A percentile compares a stretch with the other conserved stretches of the same genome.
Conservation (phyloP, 2,329 filamentous ascomycete species). For the Davidsoniella australis region DNA sequence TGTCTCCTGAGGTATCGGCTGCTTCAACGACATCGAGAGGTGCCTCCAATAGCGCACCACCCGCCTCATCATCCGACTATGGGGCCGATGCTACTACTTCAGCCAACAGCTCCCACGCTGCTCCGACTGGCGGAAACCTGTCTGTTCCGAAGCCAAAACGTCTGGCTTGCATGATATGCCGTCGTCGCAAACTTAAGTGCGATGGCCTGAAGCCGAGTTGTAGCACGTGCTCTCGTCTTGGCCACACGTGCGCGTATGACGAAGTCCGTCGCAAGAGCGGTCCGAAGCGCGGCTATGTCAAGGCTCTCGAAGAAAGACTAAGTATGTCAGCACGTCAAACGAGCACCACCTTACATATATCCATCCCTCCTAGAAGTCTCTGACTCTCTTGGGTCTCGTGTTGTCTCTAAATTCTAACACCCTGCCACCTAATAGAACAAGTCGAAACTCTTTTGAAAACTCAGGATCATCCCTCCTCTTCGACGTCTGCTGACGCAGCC, state of each 20-base stretch:
- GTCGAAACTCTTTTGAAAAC: conserved; percentile 81
- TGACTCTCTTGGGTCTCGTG: background rate
- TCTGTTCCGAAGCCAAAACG: conserved; percentile 68
- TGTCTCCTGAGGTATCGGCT: no score
- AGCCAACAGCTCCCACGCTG: conserved; percentile 21
- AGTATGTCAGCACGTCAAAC: conserved; percentile 38
- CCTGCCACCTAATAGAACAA: conserved; percentile 53
- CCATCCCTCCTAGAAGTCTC: background rate
- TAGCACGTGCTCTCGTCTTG: conserved; percentile 72
- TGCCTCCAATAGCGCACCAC: no score
- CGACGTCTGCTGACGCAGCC: background rate
- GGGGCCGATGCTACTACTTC: conserved; percentile 15
- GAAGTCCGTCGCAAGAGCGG: conserved; percentile 89
- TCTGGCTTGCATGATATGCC: conserved; percentile 85
- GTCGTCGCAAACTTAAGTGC: conserved; percentile 81
- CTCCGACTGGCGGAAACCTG: conserved; percentile 33
- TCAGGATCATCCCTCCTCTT: conserved; percentile 35
- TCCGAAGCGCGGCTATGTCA: conserved; percentile 86
- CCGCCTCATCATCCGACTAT: no score
- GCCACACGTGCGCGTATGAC: conserved; percentile 78
- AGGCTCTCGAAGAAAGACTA: conserved; percentile 78
- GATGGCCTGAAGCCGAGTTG: conserved; percentile 74
- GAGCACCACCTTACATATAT: background rate
- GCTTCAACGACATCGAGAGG: no score
- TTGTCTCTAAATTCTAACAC: background rate